phyloP scores from a whole-genome alignment of 768 basidiomycete species.

The Chalciporus chontae region DNA sequence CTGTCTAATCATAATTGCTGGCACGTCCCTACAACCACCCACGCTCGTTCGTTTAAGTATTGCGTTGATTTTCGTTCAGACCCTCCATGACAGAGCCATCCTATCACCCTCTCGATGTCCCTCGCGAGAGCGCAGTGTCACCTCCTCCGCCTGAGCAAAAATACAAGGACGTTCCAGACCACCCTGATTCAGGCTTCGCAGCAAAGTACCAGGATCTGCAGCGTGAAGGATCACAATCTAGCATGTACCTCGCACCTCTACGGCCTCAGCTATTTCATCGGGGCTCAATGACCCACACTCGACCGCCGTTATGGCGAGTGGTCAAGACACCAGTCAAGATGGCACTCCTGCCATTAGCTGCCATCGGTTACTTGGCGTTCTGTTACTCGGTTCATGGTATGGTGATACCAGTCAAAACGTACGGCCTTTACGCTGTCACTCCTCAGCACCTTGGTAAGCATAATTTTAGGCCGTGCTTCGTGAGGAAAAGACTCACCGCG shows the following conservation, averaged over 20 bases:
- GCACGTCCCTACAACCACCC: background rate
- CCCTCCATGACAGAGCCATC: slow-evolving; percentile 15
- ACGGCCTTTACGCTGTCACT: slow-evolving; percentile 19
- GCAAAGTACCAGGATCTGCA: background rate
- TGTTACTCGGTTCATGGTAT: slow-evolving; percentile 25
- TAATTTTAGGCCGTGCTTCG: background rate
- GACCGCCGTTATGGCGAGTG: slow-evolving; percentile 6
- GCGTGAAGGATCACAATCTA: background rate
- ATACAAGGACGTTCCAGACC: background rate
- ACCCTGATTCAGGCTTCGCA: background rate
- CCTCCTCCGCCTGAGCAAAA: background rate
- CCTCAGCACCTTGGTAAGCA: slow-evolving; percentile 19
- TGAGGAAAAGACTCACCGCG: background rate
- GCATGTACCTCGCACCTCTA: slow-evolving; percentile 5
- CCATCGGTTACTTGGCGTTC: slow-evolving; percentile 27
- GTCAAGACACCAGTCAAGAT: slow-evolving; percentile 10
- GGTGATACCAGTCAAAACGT: slow-evolving; percentile 24
- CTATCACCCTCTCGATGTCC: slow-evolving; percentile 16
- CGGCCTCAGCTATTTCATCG: slow-evolving; percentile 1
- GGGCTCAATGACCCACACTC: background rate
- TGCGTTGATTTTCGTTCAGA: background rate
- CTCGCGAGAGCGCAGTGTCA: background rate
- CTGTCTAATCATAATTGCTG: background rate
- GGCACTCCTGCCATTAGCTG: slow-evolving; percentile 23
- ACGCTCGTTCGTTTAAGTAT: slow-evolving; percentile 10